Evolutionary conservation across 768 basidiomycete genomes (phyloP), one percentile per base, ranked within the genome.

Genomic region (Podaxis sp.): DNA sequence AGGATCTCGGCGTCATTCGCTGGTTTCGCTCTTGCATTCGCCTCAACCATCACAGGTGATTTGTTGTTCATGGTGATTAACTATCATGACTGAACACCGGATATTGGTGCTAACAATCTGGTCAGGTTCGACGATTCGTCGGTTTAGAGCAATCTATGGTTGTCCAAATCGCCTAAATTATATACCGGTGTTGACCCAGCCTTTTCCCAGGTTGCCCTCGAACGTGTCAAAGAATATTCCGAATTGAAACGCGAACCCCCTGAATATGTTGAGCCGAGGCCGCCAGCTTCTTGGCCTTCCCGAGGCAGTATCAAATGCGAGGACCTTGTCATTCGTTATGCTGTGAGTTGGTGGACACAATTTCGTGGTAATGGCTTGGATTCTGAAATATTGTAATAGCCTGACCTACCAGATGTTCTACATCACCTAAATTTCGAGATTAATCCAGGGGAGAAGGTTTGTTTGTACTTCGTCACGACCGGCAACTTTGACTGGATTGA

Each of bases 81-180:
- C 53, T 38, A 6, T 44, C 42, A 44, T 35, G 52, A 35, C 38
- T 35, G 14, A 4, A 25, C 35, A 28, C 28, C 16, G 32, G 6
- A 11, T 52, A 3, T 51, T 59, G 23, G 47, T 2, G 16, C 40
- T 40, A 14, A 60, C 11, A 37, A 57, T 42, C 18, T 56, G 23
- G 58, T 47, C 61, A 81, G 78, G 86, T 93, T 51, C 83, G 91
- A 54, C 82, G 91, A 48, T 93, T 93, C 63, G 93, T 95, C 28
- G 85, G 90, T 18, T 76, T 96, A 18, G 93, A 97, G 69, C 94
- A 97, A 72, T 90, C 90, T 11, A 94, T 97, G 93, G 94, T 91
- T 61, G 74, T 63, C 16, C 6, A 18, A 14, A n/a, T 25, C 9
- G 27, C 18, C 7, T 46, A 25, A 16, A 10, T 4, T 35, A 32